Conservation (phyloP, 176 grass and related monocot species). For the Oryza glumipatula region DNA sequence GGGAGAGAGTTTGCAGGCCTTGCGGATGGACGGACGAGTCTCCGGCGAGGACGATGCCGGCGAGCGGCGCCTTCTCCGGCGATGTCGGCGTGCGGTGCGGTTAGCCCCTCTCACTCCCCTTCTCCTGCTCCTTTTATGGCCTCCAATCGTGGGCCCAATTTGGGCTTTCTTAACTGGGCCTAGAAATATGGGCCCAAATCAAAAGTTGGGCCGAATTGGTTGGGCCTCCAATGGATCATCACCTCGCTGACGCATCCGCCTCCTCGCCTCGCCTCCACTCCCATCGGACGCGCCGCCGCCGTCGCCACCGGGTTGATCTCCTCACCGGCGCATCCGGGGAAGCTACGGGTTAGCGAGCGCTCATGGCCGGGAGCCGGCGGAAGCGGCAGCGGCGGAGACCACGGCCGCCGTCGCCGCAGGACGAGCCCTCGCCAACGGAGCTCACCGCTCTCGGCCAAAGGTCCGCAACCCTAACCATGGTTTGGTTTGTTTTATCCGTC, state of each 20-base stretch:
- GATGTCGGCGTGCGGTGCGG: too few species aligned
- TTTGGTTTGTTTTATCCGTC: not conserved
- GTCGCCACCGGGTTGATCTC: not conserved
- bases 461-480: constrained; percentile 11
- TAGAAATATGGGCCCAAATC: not conserved
- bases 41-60: not conserved
- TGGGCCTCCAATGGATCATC: too few species aligned
- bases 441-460: not conserved
- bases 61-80: too few species aligned
- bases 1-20: not conserved
- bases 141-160: not conserved
- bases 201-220: not conserved
- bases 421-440: too few species aligned
- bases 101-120: not conserved
- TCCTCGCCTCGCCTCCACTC: not conserved
- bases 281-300: not conserved
- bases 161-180: not conserved
- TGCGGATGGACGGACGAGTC: not conserved
- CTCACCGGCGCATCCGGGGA: not conserved
- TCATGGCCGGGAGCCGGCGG: not conserved
- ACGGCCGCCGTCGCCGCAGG: not conserved
- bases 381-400: not conserved
- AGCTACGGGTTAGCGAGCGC: not conserved
- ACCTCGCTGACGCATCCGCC: too few species aligned
- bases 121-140: not conserved